Evolutionary conservation across 306 rosid genomes (phyloP).

Genomic region (Fragaria ananassa): DNA sequence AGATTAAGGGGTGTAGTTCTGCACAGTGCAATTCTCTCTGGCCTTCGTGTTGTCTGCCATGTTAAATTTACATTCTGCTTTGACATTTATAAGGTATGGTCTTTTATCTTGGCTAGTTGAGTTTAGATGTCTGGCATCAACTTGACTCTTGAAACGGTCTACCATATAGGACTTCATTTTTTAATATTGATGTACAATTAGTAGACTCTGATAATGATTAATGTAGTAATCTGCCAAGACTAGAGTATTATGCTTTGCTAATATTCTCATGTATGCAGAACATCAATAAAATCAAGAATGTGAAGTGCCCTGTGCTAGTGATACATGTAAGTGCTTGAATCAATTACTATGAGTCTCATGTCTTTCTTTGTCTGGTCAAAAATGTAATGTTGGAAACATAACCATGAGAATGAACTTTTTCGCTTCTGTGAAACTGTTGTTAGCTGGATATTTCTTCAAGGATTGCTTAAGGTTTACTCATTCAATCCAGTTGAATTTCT

Average conservation of each 20-base stretch:
- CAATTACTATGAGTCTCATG: background rate
- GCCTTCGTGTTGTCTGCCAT: conserved; percentile 91
- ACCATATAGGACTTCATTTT: background rate
- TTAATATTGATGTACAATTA: background rate
- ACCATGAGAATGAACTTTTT: background rate
- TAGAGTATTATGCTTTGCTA: conserved; percentile 7
- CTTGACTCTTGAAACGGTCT: conserved; percentile 7
- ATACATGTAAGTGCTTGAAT: conserved; percentile 76
- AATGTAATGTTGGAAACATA: background rate
- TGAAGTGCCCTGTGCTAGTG: conserved; percentile 94
- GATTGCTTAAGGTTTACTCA: background rate
- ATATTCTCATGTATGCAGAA: conserved; percentile 58
- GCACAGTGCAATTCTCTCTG: conserved; percentile 94
- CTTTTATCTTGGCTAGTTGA: conserved; percentile 1
- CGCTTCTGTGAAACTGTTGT: background rate
- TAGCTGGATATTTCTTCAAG: background rate
- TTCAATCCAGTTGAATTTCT: conserved; percentile 5
- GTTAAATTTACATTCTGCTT: conserved; percentile 83
- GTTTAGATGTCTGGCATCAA: background rate
- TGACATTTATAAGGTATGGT: conserved; percentile 85
- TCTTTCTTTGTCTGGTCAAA: conserved; percentile 13
- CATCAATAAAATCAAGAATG: conserved; percentile 88
- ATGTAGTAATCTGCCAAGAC: conserved; percentile 1
- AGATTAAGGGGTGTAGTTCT: conserved; percentile 90
- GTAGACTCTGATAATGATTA: conserved; percentile 4